Evolutionary conservation across 192 early-diverging fungal species (phyloP), one percentile per base, ranked within the genome.

Genomic region (Chytriomyces sp.): DNA sequence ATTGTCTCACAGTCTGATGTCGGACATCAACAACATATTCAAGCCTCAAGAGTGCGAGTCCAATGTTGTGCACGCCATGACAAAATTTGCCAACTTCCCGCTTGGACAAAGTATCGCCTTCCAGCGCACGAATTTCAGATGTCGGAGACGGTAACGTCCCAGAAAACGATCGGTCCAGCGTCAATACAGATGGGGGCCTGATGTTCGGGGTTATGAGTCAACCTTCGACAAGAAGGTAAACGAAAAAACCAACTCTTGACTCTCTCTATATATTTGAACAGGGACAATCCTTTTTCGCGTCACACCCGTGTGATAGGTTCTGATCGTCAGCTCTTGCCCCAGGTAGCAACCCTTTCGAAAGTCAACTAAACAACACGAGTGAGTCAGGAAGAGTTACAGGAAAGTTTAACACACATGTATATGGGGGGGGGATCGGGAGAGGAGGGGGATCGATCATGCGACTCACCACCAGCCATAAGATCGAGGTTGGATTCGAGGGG

Each of bases 311-410:
- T 98, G 94, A 68, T 98, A 90, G 10, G 95, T 99, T 53, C 97
- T 85, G 77, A 97, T 96, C 0, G 97, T 99, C 73, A 99, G 89
- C 77, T 98, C 97, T 77, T 99, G 97, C 14, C 97, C 97, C 32
- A 98, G 88, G 70, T 99, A 99, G 80, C 97, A 99, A 1, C 97
- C 97, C 82, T 99, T 99, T 62, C 85, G 81, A 81, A 97, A 99
- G 78, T 98, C 93, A 59, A 99, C 94, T 93, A 70, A 8, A 37
- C 55, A 57, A 28, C 12, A n/a, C 28, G 5, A 56, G 10, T 14
- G 26, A 17, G 31, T 39, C 67, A 31, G 2, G n/a, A 5, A 56
- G 36, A 37, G 10, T 36, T 52, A 8, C 28, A 10, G n/a, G n/a
- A n/a, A n/a, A n/a, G n/a, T n/a, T n/a, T n/a, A n/a, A n/a, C n/a